Conservation (phyloP, 768 basidiomycete genomes). For the Kwoniella heveanensis region DNA sequence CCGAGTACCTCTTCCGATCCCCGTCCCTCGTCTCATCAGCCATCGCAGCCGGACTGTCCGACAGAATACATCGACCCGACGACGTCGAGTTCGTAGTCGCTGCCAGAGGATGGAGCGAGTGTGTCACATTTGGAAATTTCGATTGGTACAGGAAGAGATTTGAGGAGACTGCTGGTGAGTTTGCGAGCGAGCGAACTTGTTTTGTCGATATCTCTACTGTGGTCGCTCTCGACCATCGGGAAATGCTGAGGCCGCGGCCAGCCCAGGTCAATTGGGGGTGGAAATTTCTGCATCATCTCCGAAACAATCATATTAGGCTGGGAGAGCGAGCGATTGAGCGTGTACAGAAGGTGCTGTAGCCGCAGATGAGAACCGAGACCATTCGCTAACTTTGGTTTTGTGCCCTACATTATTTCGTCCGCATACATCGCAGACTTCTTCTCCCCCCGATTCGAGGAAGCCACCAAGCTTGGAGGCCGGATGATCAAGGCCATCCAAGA, state of each 20-base stretch:
- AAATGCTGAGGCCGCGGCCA: too few species aligned
- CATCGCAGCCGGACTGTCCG: constrained; percentile 71
- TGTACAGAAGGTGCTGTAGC: too few species aligned
- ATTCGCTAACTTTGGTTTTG: neutral
- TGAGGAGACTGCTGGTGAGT: constrained; percentile 64
- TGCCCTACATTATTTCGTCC: neutral
- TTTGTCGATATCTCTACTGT: too few species aligned
- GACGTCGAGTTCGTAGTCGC: constrained; percentile 94
- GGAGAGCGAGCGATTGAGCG: too few species aligned
- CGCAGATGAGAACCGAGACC: too few species aligned
- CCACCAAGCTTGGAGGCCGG: constrained; percentile 73
- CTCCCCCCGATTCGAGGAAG: constrained; percentile 82
- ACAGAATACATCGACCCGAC: constrained; percentile 78
- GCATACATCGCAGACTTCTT: constrained; percentile 75
- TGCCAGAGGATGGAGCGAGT: constrained; percentile 93
- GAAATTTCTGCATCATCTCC: too few species aligned
- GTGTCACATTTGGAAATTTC: constrained; percentile 87
- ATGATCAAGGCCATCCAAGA: constrained; percentile 81
- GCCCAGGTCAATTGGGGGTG: too few species aligned
- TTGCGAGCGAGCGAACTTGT: neutral
- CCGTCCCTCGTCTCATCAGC: constrained; percentile 66
- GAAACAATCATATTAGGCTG: too few species aligned
- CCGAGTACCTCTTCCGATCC: constrained; percentile 88
- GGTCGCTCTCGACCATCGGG: too few species aligned
- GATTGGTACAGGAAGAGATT: constrained; percentile 83